Base-by-base conservation (phyloP, 163 green algal species). In the Picocystis sp. region DNA sequence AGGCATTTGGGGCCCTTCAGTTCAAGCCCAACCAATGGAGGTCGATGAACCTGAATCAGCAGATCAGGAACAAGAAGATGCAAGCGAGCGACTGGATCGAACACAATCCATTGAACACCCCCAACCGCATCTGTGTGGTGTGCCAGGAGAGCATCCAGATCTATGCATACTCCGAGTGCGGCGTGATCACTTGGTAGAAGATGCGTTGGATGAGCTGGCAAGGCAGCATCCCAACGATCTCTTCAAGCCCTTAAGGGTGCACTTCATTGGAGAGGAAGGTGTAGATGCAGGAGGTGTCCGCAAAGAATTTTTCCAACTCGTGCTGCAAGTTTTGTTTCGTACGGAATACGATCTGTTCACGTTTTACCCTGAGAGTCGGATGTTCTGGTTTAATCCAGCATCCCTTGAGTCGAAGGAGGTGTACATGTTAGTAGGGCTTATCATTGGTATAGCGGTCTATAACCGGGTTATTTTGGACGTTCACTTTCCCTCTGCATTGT, bases 231-330 rank as follows among this genome's bases (percentile, higher is more conserved):
- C 69, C 42, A 60, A 74, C 35, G 86, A 95, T 61, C 73, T 95
- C 59, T 86, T 87, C 73, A 95, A 95, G 66, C 86, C 86, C 22
- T 65, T 95, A 50, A 72, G 83, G 43, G 83, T 95, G 61, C 84
- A 95, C 70, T 95, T 95, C 62, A 95, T 95, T 47, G 83, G 84
- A 3, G 86, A 95, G 73, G 86, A 94, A 19, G 86, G 86, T 55
- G 90, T 95, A 24, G 84, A 95, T 55, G 86, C 82, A 1, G 79
- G 81, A 11, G 84, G 84, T 33, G 79, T 94, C 17, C 89, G 89
- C 66, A 94, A 94, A 69, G 86, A 95, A 74, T 95, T 95, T 55
- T 94, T 95, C 73, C 78, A 90, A 70, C 80, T 95, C 55, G 73
- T 95, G 35, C 64, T 94, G 38, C 75, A 78, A 3, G 73, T 91